Evolutionary conservation across 129 eudicot genomes (phyloP), one percentile per base, ranked within the genome.

Genomic region (Lactuca sativa): DNA sequence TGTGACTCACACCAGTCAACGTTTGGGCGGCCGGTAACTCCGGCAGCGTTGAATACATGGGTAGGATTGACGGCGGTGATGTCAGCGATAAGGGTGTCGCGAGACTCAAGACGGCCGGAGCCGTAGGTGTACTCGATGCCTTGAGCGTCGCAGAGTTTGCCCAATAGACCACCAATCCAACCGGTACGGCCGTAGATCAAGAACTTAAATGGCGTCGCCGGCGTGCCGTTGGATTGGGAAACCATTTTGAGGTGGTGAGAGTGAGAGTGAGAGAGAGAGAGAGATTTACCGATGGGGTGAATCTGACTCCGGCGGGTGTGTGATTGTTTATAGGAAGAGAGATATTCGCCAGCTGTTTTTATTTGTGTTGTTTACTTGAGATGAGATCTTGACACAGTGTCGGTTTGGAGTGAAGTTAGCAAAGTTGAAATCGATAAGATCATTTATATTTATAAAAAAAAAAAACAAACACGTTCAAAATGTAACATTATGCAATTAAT

Each of bases 21-120:
- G 76, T 86, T 86, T 7, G 91, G 91, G 1, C 91, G 81, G 56
- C 88, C 88, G 18, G 88, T 86, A 16, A 86, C 88, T 6, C 91
- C 91, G 9, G 91, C 91, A 40, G 91, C 88, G 72, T 86, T 86
- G 83, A 86, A 82, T 10, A 82, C 87, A 53, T 86, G 91, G 14
- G 91, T 80, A 6, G 91, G 91, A 36, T 71, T 70, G 48, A 72
- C 76, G 52, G 78, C 10, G 15, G 73, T 66, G 30, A 86, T 57
- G 66, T 86, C 91, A 33, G 80, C 79, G 59, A 69, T 74, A 15
- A 86, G 70, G 37, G 85, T 73, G 11, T 68, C 66, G 15, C 87
- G 83, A 55, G 81, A 65, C 77, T 85, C 81, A n/a, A 85, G 86
- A 9, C 90, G 84, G 54, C 85, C 90, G 56, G 81, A 64, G 32